Evolutionary conservation across 768 basidiomycete species (phyloP).

Genomic region (Russula foetens): DNA sequence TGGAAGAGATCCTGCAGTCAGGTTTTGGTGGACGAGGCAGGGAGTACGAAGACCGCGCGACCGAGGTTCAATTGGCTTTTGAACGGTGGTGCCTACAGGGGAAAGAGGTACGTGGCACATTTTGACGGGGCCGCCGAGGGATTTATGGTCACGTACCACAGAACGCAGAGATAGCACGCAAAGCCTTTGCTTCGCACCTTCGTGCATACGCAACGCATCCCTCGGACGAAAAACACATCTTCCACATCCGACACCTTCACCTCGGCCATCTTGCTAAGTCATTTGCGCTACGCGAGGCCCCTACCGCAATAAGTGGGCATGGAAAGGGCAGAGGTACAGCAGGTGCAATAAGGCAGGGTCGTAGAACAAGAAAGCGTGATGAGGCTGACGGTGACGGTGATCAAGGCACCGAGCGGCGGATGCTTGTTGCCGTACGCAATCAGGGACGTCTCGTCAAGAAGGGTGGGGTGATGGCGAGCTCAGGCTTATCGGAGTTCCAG

Average conservation of each 20-base stretch:
- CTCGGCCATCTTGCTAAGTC: constrained; percentile 92
- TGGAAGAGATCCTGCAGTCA: constrained; percentile 62
- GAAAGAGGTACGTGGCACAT: constrained; percentile 45
- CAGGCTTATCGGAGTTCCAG: constrained; percentile 68
- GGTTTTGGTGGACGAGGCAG: constrained; percentile 81
- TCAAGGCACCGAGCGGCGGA: constrained; percentile 59
- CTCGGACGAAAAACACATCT: constrained; percentile 89
- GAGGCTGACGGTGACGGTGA: constrained; percentile 23
- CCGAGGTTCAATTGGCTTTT: constrained; percentile 90
- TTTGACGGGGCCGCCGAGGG: background rate
- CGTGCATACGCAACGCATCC: constrained; percentile 98
- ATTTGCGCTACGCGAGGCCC: constrained; percentile 85
- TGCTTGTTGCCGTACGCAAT: constrained; percentile 77
- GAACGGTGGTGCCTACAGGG: constrained; percentile 83
- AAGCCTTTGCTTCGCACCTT: constrained; percentile 87
- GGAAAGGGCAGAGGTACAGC: constrained; percentile 11
- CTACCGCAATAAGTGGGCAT: constrained; percentile 32
- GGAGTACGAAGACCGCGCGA: constrained; percentile 85
- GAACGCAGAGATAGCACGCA: constrained; percentile 73
- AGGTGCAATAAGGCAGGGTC: constrained; percentile 13
- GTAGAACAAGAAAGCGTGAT: constrained; percentile 14
- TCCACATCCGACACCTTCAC: constrained; percentile 91
- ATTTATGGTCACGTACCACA: constrained; percentile 26
- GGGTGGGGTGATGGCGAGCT: constrained; percentile 64
- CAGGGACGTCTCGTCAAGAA: constrained; percentile 79